Conservation (phyloP, 768 basidiomycete species). For the Collybia mongolica region DNA sequence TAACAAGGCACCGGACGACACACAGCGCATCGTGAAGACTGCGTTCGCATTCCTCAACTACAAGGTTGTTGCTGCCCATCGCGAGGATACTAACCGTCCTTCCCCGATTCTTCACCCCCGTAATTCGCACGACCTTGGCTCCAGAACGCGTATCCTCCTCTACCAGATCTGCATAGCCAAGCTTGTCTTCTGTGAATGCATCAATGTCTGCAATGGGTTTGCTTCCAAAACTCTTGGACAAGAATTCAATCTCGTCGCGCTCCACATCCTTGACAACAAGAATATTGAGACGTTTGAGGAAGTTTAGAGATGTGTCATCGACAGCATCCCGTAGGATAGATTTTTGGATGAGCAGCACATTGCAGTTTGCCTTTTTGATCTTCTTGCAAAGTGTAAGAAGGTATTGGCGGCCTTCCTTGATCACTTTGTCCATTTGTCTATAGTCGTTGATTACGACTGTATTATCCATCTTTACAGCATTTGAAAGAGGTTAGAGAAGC, state of each 20-base stretch:
- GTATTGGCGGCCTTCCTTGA: slow-evolving; percentile 98
- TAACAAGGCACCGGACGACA: slow-evolving; percentile 96
- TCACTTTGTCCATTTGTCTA: slow-evolving; percentile 99
- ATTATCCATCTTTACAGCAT: slow-evolving; percentile 86
- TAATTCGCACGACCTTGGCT: slow-evolving; percentile 90
- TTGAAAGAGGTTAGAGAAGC: slow-evolving; percentile 11
- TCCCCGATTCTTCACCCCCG: slow-evolving; percentile 92
- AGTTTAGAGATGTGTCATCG: slow-evolving; percentile 94
- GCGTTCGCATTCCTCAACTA: slow-evolving; percentile 95
- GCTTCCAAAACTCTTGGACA: slow-evolving; percentile 91
- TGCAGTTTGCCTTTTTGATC: slow-evolving; percentile 99
- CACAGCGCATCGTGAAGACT: slow-evolving; percentile 99
- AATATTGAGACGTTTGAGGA: slow-evolving; percentile 96
- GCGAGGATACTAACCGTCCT: slow-evolving; percentile 95
- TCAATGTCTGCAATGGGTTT: slow-evolving; percentile 98
- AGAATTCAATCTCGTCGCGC: slow-evolving; percentile 97
- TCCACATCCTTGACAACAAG: slow-evolving; percentile 97
- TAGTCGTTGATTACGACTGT: slow-evolving; percentile 99
- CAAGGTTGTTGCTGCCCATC: slow-evolving; percentile 89
- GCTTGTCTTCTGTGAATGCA: slow-evolving; percentile 95
- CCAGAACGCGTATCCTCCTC: slow-evolving; percentile 84
- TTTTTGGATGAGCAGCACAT: slow-evolving; percentile 98
- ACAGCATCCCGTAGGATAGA: slow-evolving; percentile 99
- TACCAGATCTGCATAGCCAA: slow-evolving; percentile 93
- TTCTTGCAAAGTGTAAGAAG: slow-evolving; percentile 98